phyloP scores from a whole-genome alignment of 805 yeast species.

The Brettanomyces naardenensis region DNA sequence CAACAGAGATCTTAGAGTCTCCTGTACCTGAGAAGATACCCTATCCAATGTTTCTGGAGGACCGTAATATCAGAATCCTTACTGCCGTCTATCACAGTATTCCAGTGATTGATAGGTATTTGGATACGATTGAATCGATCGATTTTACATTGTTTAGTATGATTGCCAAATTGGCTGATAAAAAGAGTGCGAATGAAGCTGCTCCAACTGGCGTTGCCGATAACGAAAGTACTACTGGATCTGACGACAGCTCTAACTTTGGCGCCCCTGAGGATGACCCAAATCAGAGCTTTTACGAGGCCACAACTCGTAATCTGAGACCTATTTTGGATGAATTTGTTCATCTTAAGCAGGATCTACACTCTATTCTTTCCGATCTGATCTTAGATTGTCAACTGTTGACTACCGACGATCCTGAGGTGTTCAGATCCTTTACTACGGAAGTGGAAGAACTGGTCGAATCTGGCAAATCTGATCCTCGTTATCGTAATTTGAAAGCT shows the following conservation, averaged over 20 bases:
- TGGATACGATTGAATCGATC: constrained; percentile 50
- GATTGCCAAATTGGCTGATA: constrained; percentile 21
- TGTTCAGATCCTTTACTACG: constrained; percentile 36
- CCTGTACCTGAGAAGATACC: constrained; percentile 24
- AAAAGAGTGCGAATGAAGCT: constrained; percentile 8
- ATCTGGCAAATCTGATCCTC: constrained; percentile 29
- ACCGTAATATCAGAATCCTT: constrained; percentile 45
- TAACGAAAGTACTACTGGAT: constrained; percentile 23
- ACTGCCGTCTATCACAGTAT: constrained; percentile 46
- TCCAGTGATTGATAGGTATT: constrained; percentile 37
- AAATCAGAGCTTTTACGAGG: constrained; percentile 24
- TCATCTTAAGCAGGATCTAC: constrained; percentile 65
- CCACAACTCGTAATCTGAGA: constrained; percentile 25
- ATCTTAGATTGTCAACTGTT: constrained; percentile 63
- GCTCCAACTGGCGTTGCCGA: too few relatives aligned
- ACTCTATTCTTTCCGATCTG: constrained; percentile 48
- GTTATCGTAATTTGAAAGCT: constrained; percentile 16
- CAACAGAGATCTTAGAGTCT: constrained; percentile 32
- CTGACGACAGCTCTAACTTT: constrained; percentile 5
- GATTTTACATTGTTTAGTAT: constrained; percentile 47
- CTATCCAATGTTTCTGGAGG: constrained; percentile 20
- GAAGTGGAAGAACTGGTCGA: constrained; percentile 44
- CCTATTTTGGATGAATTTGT: constrained; percentile 63
- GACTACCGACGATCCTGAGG: constrained; percentile 69
- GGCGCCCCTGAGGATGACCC: constrained; percentile 12